Evolutionary conservation across 768 basidiomycete species (phyloP).

Genomic region (Rickenella mellea): DNA sequence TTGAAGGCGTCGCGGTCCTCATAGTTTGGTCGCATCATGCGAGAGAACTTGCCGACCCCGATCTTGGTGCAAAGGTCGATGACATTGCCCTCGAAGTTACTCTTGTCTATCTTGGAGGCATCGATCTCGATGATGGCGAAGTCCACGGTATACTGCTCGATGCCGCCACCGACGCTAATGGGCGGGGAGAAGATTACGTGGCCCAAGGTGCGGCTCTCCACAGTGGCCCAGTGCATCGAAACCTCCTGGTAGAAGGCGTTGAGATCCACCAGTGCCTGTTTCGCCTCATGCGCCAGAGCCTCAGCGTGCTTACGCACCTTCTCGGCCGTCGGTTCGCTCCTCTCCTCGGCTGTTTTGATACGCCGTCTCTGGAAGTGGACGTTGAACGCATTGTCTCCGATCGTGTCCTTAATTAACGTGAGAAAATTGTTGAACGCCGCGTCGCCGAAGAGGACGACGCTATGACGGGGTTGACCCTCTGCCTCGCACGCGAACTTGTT

Average conservation of each 20-base stretch:
- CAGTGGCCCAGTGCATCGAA: constrained; percentile 14
- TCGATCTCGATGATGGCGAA: constrained; percentile 18
- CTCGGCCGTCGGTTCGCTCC: constrained; percentile 9
- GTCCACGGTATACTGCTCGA: constrained; percentile 13
- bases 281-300: constrained; percentile 8
- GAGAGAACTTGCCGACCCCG: constrained; percentile 4
- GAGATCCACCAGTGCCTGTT: constrained; percentile 18
- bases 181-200: constrained; percentile 16
- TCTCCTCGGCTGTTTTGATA: constrained; percentile 5
- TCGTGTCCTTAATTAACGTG: constrained; percentile 6
- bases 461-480: constrained; percentile 7
- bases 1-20: constrained; percentile 12
- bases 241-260: constrained; percentile 10
- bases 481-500: too few relatives aligned
- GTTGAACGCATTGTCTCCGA: constrained; percentile 1
- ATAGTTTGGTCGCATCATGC: constrained; percentile 10
- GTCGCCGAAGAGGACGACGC: constrained; percentile 19
- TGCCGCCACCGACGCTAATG: constrained; percentile 12
- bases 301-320: constrained; percentile 2
- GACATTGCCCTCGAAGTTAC: constrained; percentile 14
- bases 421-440: constrained; percentile 9
- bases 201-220: constrained; percentile 14
- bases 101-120: constrained; percentile 12
- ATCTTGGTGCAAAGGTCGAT: constrained; percentile 13
- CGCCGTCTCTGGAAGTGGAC: constrained; percentile 1